Evolutionary conservation across 2,329 filamentous ascomycete genomes (phyloP).

Genomic region (Bisporella sp.): DNA sequence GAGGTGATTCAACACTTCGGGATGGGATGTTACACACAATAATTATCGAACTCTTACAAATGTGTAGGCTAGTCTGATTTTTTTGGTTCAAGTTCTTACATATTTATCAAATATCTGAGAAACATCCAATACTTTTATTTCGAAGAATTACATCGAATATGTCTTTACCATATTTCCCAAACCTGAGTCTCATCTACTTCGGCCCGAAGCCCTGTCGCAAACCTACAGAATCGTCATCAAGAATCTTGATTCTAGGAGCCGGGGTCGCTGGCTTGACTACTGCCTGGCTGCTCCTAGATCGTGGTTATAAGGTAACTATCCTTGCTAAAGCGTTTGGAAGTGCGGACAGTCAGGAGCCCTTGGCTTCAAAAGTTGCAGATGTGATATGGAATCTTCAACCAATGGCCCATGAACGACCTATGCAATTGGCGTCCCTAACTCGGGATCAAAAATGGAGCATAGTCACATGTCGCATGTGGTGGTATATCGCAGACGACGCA

Average conservation of each 20-base stretch:
- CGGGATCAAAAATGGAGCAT: conserved; percentile 4
- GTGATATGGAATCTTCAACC: conserved; percentile 5
- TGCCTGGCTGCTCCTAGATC: conserved; percentile 2
- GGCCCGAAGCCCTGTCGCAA: neutral
- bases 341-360: neutral
- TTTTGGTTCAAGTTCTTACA: no score
- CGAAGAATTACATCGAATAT: no score
- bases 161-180: no score
- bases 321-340: neutral
- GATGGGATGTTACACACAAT: no score
- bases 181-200: neutral
- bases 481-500: conserved; percentile 3
- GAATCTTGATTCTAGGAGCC: neutral
- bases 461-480: conserved; percentile 1
- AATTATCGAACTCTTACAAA: no score
- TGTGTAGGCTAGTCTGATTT: no score
- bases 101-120: no score
- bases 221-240: neutral
- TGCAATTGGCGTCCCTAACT: neutral
- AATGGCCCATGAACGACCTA: conserved; percentile 4
- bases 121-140: no score
- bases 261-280: conserved; percentile 1
- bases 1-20: no score
- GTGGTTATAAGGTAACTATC: conserved; percentile 1
- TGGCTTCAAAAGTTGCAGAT: conserved; percentile 1